Base-by-base conservation (phyloP, 78 protist species). In the Fonticula alba region DNA sequence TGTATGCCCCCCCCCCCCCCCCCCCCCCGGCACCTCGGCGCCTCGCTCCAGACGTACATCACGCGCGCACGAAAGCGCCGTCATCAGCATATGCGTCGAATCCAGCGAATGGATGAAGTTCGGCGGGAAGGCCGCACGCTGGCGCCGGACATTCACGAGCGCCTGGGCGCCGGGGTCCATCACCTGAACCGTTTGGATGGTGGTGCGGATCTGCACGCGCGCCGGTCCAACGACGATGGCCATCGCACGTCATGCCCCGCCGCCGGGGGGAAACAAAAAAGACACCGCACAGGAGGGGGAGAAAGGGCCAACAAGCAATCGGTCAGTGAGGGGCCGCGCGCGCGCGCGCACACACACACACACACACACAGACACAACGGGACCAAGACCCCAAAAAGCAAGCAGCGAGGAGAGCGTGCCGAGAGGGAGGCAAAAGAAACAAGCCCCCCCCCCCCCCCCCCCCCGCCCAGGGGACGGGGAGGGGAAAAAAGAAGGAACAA, bases 61-160 rank as follows among this genome's bases (percentile, higher is more conserved):
- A 0, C 43, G n/a, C 20, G 51, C 24, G 38, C 72, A 69, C 27
- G 43, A 15, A 0, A 68, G 14, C 26, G 95, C 91, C 0, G 95
- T 88, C 60, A 82, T 32, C 32, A 84, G 71, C 92, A 88, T 77
- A 64, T 92, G 97, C 15, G 93, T 74, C 36, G 88, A 59, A 72
- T 92, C 97, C 37, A 89, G 67, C 4, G 89, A 81, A 74, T 92
- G 97, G 56, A 92, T 73, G 62, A 65, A 88, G 69, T 92, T 92
- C 0, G 97, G 97, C 29, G 97, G 93, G 47, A 92, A 86, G 4
- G 94, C 95, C 14, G 88, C 40, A 20, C 32, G 1, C 58, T 87
- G 93, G 27, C 53, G 35, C 5, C 7, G 14, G 24, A 27, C 69
- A 1, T 11, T 2, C 19, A 24, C 14, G 56, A 26, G 37, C 7